phyloP scores from a whole-genome alignment of 306 rosid species.

The Fragaria vesca region DNA sequence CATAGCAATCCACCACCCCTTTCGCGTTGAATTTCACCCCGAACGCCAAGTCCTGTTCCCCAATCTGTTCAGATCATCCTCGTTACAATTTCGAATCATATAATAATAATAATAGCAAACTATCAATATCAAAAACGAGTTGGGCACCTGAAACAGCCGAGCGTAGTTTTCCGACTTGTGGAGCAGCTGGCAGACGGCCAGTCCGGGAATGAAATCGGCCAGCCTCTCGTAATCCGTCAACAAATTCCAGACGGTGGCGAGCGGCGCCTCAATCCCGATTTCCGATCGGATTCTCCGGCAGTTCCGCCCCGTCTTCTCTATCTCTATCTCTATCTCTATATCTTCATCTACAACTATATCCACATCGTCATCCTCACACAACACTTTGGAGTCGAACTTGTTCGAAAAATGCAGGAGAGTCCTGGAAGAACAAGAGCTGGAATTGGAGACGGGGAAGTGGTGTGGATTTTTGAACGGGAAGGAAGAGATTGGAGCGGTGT shows the following conservation, averaged over 20 bases:
- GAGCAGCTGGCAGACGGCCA: constrained; percentile 62
- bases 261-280: constrained; percentile 54
- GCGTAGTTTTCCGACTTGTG: constrained; percentile 50
- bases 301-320: constrained; percentile 51
- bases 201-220: constrained; percentile 86
- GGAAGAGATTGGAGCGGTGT: not conserved
- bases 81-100: not conserved
- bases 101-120: not conserved
- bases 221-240: constrained; percentile 82
- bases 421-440: not conserved
- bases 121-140: not conserved
- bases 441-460: not conserved
- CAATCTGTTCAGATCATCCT: constrained; percentile 45
- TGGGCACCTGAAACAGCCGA: constrained; percentile 61
- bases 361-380: not conserved
- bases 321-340: constrained; percentile 43
- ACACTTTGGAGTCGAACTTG: constrained; percentile 27
- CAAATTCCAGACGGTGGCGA: constrained; percentile 55
- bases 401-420: constrained; percentile 19
- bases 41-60: constrained; percentile 77
- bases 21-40: constrained; percentile 84
- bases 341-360: constrained; percentile 8
- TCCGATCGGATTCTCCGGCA: constrained; percentile 62
- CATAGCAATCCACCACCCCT: constrained; percentile 85
- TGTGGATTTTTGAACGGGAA: not conserved